Percentiles rank a stretch among this genome's conserved stretches.
Evolutionary conservation across 768 basidiomycete species (phyloP).

Genomic region (Amanita fuliginea): DNA sequence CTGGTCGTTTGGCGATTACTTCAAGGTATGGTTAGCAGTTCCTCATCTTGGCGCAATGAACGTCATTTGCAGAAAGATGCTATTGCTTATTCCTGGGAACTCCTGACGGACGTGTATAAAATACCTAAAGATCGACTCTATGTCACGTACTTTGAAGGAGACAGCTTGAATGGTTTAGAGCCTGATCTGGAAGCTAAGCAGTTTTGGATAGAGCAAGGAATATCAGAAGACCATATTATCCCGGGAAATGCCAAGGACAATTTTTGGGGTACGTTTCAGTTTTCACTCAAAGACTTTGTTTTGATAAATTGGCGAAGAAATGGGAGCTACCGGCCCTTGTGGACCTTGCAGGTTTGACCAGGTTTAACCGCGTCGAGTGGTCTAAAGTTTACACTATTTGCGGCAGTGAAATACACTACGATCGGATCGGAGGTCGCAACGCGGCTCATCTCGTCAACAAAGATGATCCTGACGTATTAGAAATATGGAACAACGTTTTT

Average conservation of each 20-base stretch:
- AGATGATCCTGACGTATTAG: conserved; percentile 94
- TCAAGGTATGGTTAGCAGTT: conserved; percentile 57
- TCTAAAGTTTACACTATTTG: not conserved
- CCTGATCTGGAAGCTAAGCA: conserved; percentile 85
- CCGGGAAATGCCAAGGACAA: conserved; percentile 96
- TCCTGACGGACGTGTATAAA: conserved; percentile 81
- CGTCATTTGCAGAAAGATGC: conserved; percentile 68
- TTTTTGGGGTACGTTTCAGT: conserved; percentile 77
- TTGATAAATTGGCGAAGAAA: conserved; percentile 47
- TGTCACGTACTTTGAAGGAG: conserved; percentile 97
- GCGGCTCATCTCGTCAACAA: conserved; percentile 88
- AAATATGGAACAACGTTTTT: conserved; percentile 99
- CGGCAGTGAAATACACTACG: conserved; percentile 86
- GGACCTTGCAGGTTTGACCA: conserved; percentile 78
- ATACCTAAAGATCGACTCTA: conserved; percentile 88
- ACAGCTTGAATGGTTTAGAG: conserved; percentile 71
- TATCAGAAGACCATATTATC: conserved; percentile 81
- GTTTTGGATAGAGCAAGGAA: conserved; percentile 82
- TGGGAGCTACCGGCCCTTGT: conserved; percentile 97
- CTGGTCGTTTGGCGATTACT: conserved; percentile 99
- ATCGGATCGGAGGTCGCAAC: conserved; percentile 96
- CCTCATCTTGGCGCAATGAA: conserved; percentile 5
- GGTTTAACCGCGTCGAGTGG: conserved; percentile 2
- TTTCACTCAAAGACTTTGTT: not conserved
- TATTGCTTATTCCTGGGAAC: conserved; percentile 86